Base-by-base conservation (phyloP, 208 protist genomes). In the Hexamita inflata region DNA sequence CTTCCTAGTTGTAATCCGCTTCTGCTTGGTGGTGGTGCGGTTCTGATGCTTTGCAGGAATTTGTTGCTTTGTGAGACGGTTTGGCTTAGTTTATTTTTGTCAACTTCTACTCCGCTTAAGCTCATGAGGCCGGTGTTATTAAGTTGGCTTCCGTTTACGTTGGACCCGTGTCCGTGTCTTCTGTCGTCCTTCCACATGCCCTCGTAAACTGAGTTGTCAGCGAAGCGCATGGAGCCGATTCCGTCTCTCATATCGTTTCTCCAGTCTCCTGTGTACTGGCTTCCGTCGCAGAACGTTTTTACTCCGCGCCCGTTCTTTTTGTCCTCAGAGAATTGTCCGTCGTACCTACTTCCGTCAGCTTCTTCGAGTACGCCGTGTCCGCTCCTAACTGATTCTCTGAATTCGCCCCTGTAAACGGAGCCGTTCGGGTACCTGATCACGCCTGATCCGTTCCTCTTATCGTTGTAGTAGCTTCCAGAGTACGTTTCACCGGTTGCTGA, bases 381-480 rank as follows among this genome's bases (percentile, higher is more conserved):
- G 1, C 66, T 19, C 11, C 77, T n/a, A 24, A 75, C 9, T 24
- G 13, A 73, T 11, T 75, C 41, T 24, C 19, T 38, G 4, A 13
- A 78, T 28, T 77, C 73, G 4, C 75, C 75, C 26, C 73, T 28
- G 45, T 78, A 78, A 7, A 59, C 70, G 62, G 2, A 9, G 2
- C 68, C 68, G 29, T 78, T 35, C 2, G 73, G 49, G 29, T 78
- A 78, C 19, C 59, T 75, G 40, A 11, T 68, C 2, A 35, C 40
- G 19, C 75, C 75, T 45, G 29, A 19, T 28, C 75, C 75, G n/a
- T 73, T n/a, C 19, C 58, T 57, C 13, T 59, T 58, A 32, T 77
- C 74, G 45, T 61, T 61, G 4, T 58, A 9, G 35, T 59, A 77
- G 7, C 7, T 28, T 24, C 74, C 74, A 28, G 59, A 41, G 29